Conservation (phyloP, 441 rosid genomes). For the Gossypium davidsonii region DNA sequence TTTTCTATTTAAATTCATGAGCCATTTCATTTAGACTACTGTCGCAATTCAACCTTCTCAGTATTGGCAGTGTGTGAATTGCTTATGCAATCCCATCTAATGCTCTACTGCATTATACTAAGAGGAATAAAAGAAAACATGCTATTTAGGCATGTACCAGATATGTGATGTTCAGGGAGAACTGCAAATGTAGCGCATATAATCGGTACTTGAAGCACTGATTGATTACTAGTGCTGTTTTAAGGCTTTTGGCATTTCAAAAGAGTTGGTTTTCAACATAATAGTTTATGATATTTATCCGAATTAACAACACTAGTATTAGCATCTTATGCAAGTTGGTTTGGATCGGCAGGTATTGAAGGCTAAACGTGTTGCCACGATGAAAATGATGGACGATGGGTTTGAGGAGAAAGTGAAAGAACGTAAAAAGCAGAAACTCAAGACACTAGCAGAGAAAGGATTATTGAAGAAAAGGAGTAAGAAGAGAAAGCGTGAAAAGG, state of each 20-base stretch:
- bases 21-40: neutral
- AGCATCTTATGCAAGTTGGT: neutral
- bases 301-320: neutral
- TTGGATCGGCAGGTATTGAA: slow-evolving; percentile 52
- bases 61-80: neutral
- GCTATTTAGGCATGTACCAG: neutral
- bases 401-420: slow-evolving; percentile 74
- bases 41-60: neutral
- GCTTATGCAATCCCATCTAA: neutral
- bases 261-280: neutral
- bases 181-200: neutral
- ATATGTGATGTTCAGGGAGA: neutral
- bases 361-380: slow-evolving; percentile 73
- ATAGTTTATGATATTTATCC: neutral
- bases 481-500: slow-evolving; percentile 30
- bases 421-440: slow-evolving; percentile 56
- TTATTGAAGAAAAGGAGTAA: slow-evolving; percentile 45
- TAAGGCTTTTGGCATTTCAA: neutral
- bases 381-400: slow-evolving; percentile 88
- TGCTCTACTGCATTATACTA: neutral
- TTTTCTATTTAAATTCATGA: neutral
- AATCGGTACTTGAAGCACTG: neutral
- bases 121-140: neutral
- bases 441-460: slow-evolving; percentile 58
- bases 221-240: neutral